phyloP scores from a whole-genome alignment of 2,329 filamentous ascomycete genomes.

The Aureobasidium vineae region DNA sequence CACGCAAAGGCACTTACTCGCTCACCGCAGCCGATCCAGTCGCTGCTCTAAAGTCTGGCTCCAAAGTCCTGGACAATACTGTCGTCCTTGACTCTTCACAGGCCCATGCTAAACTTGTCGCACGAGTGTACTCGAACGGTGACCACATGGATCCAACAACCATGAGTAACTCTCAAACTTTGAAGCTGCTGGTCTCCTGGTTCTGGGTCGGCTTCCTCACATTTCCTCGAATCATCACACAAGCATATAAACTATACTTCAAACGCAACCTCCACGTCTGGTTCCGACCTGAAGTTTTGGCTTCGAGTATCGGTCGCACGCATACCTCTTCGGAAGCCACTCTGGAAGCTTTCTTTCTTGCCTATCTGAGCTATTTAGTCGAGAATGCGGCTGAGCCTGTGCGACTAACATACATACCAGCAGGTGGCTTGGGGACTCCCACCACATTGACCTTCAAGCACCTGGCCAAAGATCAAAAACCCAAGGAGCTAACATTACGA shows the following conservation, averaged over 20 bases:
- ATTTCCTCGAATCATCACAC: constrained; percentile 62
- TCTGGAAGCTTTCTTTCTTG: constrained; percentile 43
- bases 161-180: constrained; percentile 42
- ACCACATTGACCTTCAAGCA: constrained; percentile 7
- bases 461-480: constrained; percentile 40
- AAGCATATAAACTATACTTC: constrained; percentile 61
- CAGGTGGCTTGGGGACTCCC: constrained; percentile 33
- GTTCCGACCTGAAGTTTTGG: constrained; percentile 62
- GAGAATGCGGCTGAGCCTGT: constrained; percentile 48
- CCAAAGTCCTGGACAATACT: constrained; percentile 53
- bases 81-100: constrained; percentile 63
- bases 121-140: constrained; percentile 57
- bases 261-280: constrained; percentile 60
- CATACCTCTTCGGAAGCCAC: constrained; percentile 53
- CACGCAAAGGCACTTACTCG: constrained; percentile 50
- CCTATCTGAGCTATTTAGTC: constrained; percentile 50
- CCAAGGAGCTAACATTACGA: constrained; percentile 52
- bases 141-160: constrained; percentile 51
- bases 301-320: constrained; percentile 54
- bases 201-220: constrained; percentile 67
- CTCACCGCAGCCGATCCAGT: constrained; percentile 48
- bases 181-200: constrained; percentile 48
- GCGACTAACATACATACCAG: constrained; percentile 55
- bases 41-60: constrained; percentile 33
- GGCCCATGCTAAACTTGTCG: constrained; percentile 59